Base-by-base conservation (phyloP, 495 filamentous ascomycete genomes). In the Lindgomyces ingoldianus region DNA sequence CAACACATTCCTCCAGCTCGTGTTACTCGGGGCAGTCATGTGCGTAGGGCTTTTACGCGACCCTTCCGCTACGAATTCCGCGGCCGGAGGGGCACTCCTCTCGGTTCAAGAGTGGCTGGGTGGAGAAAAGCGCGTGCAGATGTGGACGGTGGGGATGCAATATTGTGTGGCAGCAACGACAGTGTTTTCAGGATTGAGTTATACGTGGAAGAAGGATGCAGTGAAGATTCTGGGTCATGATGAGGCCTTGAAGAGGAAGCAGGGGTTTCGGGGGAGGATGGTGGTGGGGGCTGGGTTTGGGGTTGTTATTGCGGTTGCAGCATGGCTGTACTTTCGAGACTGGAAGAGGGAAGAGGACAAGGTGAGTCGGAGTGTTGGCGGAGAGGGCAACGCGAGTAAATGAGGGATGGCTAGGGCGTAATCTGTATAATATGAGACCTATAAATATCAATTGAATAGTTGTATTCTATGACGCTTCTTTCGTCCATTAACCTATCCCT, bases 1-100 rank as follows among this genome's bases (percentile, higher is more conserved):
- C 54, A 78, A 78, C 67, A 78, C 76, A 19, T 74, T 78, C 47
- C 70, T 78, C n/a, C 76, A 78, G 48, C 68, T 78, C 21, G 58
- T 67, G 14, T 62, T 78, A 0, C 74, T 78, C 46, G 76, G 76
- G 44, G 68, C 74, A 11, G 74, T 73, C 8, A 65, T 73, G 44
- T 57, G 58, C 24, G 65, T 64, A 0, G 47, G 33, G 8, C 22
- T 72, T 1, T 36, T 74, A 44, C 65, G 67, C 19, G 54, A 68
- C 48, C 60, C 65, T 10, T 57, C 29, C 50, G 69, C 45, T 12
- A 46, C 50, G 36, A 42, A 36, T 26, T 62, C 58, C 1, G 51
- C 63, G 16, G 51, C 54, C 4, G 63, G 54, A 1, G 58, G 44
- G 14, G 19, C 53, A 0, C 25, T 67, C 18, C 12, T 24, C 16